These are phyloP conservation scores for Pyrenochaeta sp. DNA, from an alignment of 2,329 filamentous ascomycete genomes.

Conservation along the genomic window DNA sequence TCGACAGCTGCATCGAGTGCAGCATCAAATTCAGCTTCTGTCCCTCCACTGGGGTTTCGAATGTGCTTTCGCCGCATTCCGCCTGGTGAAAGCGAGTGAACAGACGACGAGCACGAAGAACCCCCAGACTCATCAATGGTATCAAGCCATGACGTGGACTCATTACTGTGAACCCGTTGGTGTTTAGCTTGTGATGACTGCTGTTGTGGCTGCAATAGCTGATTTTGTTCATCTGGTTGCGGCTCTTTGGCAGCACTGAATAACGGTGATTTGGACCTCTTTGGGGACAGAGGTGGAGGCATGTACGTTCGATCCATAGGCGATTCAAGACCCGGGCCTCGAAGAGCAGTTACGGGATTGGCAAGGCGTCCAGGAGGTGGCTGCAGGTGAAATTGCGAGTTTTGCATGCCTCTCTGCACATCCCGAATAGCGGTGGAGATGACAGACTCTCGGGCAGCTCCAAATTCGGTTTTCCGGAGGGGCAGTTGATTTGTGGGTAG, in stretches of 20 bases:
- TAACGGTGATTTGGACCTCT: constrained; percentile 61
- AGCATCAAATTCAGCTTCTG: constrained; percentile 91
- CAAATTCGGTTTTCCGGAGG: constrained; percentile 39
- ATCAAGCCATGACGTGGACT: constrained; percentile 92
- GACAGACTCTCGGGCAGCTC: constrained; percentile 47
- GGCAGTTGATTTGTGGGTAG: constrained; percentile 38
- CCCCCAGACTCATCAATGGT: constrained; percentile 90
- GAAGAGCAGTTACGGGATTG: constrained; percentile 18
- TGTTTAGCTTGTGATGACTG: constrained; percentile 30
- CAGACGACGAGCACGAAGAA: constrained; percentile 76
- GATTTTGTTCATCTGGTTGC: constrained; percentile 28
- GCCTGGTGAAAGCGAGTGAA: constrained; percentile 81
- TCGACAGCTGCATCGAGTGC: constrained; percentile 95
- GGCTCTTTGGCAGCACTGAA: constrained; percentile 27
- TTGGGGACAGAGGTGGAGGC: constrained; percentile 75
- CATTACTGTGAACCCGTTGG: constrained; percentile 71
- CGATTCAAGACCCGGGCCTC: constrained; percentile 49
- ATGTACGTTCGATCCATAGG: constrained; percentile 68
- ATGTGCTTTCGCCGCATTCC: constrained; percentile 74
- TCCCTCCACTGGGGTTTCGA: constrained; percentile 72
- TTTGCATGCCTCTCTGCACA: constrained; percentile 47
- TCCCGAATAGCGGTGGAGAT: constrained; percentile 53
- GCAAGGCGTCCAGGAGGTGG: constrained; percentile 43
- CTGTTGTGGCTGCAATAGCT: constrained; percentile 34
- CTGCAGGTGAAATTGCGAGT: constrained; percentile 43